A percentile compares a stretch with the other conserved stretches of the same genome.
phyloP scores from a whole-genome alignment of 441 rosid species.

The Gossypium laxum region DNA sequence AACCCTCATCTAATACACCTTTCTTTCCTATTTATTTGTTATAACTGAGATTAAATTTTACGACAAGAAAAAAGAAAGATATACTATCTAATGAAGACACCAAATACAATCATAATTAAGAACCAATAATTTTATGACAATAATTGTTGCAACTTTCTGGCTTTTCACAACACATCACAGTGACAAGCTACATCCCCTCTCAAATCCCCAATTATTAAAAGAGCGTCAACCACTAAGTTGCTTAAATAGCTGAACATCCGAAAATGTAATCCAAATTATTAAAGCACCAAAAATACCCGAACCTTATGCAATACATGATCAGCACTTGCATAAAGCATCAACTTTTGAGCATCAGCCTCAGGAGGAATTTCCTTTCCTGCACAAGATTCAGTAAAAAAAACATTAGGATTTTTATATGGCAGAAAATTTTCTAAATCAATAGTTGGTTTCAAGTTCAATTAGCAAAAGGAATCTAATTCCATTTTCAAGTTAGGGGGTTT shows the following conservation, averaged over 20 bases:
- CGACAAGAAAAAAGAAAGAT: not conserved
- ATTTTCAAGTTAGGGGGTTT: not conserved
- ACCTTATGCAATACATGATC: slow-evolving; percentile 81
- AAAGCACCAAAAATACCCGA: slow-evolving; percentile 21
- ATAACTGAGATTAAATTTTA: slow-evolving; percentile 1
- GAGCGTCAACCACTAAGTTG: not conserved
- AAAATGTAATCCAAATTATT: slow-evolving; percentile 3
- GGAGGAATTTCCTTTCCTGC: slow-evolving; percentile 67
- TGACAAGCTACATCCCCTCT: not conserved
- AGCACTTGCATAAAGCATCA: slow-evolving; percentile 54
- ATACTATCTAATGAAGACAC: not conserved
- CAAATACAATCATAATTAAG: not conserved
- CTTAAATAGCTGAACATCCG: not conserved
- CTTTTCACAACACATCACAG: not conserved
- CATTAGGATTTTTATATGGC: not conserved
- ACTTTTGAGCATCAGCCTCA: slow-evolving; percentile 40
- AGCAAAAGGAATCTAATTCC: slow-evolving; percentile 7
- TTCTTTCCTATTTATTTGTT: not conserved
- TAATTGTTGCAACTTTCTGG: not conserved
- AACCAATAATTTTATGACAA: not conserved
- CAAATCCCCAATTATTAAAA: not conserved
- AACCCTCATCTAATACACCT: not conserved
- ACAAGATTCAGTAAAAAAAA: slow-evolving; percentile 11
- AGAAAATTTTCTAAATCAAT: slow-evolving; percentile 6
- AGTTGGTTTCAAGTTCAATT: not conserved